Evolutionary conservation across 305 asterid genomes (phyloP).

Genomic region (Fraxinus floribunda): DNA sequence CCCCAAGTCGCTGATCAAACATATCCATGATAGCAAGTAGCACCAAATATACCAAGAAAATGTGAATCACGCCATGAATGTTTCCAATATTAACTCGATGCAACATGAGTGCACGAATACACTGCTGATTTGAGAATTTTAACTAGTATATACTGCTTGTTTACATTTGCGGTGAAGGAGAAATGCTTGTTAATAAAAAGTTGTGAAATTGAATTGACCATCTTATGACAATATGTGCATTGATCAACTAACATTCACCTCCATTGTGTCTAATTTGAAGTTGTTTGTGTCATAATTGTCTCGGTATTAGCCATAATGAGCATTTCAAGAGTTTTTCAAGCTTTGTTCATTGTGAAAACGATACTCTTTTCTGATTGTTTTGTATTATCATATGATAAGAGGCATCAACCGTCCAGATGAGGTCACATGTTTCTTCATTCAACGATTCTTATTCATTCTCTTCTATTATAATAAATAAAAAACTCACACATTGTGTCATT

Average conservation of each 20-base stretch:
- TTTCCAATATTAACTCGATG: neutral
- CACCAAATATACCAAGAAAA: neutral
- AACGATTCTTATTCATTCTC: neutral
- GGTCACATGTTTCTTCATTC: neutral
- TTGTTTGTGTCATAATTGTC: neutral
- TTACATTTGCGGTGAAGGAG: neutral
- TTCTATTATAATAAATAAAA: no score
- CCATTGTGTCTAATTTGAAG: neutral
- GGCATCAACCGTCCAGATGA: neutral
- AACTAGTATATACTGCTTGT: neutral
- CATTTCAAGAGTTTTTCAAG: neutral
- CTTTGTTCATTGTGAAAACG: neutral
- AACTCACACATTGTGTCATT: neutral
- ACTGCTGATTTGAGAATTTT: no score
- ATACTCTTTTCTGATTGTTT: neutral
- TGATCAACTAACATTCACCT: neutral
- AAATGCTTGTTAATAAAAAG: neutral
- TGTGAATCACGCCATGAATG: neutral
- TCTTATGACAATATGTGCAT: neutral
- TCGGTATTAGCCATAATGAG: neutral
- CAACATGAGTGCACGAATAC: neutral
- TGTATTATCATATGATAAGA: neutral
- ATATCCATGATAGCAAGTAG: neutral
- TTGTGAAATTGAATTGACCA: neutral
- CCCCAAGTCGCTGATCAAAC: neutral